Evolutionary conservation across 208 protist species (phyloP).

Genomic region (Acanthamoeba lenticulata): DNA sequence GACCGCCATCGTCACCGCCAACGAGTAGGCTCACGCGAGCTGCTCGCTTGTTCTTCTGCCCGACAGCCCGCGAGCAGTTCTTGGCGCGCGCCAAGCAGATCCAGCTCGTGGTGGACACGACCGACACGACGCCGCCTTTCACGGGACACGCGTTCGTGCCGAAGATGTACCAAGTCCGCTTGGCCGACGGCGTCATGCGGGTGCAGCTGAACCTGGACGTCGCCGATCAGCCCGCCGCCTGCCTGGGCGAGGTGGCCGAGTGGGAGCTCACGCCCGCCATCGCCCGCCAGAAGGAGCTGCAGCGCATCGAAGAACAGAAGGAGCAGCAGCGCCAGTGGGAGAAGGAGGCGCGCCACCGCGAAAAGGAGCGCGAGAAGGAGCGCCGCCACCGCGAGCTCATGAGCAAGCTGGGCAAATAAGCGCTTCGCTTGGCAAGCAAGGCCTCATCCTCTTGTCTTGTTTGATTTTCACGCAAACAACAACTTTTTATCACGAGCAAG

Average conservation of each 20-base stretch:
- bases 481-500: no score
- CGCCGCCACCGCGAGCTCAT: slow-evolving; percentile 46
- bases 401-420: background rate
- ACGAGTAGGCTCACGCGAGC: background rate
- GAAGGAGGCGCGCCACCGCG: background rate
- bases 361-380: slow-evolving; percentile 42
- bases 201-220: slow-evolving; percentile 6
- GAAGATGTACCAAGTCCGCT: slow-evolving; percentile 36
- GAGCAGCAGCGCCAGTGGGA: background rate
- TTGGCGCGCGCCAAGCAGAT: background rate
- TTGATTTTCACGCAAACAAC: background rate
- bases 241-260: slow-evolving; percentile 30
- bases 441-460: background rate
- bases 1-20: background rate
- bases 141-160: background rate
- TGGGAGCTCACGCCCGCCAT: slow-evolving; percentile 47
- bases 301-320: background rate
- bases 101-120: slow-evolving; percentile 12
- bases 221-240: no score
- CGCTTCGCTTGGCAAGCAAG: background rate
- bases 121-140: slow-evolving; percentile 9
- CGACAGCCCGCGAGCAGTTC: background rate
- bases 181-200: background rate
- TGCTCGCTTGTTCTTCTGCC: background rate
- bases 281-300: slow-evolving; percentile 21